phyloP scores from a whole-genome alignment of 1,139 yeast genomes.

The Candida pseudocylindracea region DNA sequence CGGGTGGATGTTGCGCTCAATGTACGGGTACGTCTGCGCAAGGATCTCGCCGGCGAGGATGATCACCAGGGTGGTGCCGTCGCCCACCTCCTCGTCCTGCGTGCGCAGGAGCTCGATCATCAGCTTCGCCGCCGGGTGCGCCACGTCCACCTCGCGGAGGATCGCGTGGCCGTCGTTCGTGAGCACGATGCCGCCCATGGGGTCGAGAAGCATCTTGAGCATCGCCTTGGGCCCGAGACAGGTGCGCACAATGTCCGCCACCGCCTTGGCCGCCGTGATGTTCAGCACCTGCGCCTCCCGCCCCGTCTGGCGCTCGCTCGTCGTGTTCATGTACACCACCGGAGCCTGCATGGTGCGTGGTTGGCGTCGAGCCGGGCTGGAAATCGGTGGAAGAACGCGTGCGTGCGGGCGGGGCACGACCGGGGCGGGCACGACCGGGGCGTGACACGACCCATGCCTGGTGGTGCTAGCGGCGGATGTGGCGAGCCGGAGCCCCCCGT shows the following conservation, averaged over 20 bases:
- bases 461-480: background rate
- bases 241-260: conserved; percentile 89
- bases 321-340: conserved; percentile 39
- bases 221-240: conserved; percentile 99
- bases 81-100: conserved; percentile 98
- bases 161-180: conserved; percentile 98
- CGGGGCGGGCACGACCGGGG: background rate
- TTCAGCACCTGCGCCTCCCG: conserved; percentile 94
- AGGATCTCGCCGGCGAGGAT: conserved; percentile 89
- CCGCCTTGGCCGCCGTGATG: conserved; percentile 97
- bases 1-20: conserved; percentile 90
- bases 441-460: background rate
- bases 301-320: conserved; percentile 86
- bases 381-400: background rate
- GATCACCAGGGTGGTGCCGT: conserved; percentile 93
- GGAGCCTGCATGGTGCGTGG: conserved; percentile 20
- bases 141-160: conserved; percentile 71
- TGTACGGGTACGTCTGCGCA: conserved; percentile 86
- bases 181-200: conserved; percentile 95
- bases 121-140: conserved; percentile 96
- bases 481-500: no score
- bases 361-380: background rate
- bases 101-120: conserved; percentile 96
- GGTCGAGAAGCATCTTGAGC: conserved; percentile 95
- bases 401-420: background rate